These are phyloP conservation scores for Rhizopogon rudus DNA, from an alignment of 768 basidiomycete species.

Conservation along the genomic window DNA sequence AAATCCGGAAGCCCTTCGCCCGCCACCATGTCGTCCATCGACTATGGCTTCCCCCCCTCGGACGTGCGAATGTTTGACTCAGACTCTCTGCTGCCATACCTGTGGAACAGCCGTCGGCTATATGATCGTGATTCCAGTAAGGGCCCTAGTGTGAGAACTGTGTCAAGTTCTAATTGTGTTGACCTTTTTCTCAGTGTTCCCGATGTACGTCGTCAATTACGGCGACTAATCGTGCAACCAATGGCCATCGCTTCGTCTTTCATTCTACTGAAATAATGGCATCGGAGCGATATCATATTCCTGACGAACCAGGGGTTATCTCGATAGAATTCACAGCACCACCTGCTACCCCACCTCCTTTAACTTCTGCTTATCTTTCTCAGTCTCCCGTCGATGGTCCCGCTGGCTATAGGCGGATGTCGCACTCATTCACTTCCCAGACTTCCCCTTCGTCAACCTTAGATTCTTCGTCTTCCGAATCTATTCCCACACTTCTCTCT, in stretches of 20 bases:
- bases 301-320: constrained; percentile 58
- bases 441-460: constrained; percentile 17
- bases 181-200: constrained; percentile 39
- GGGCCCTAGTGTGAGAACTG: constrained; percentile 9
- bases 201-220: constrained; percentile 72
- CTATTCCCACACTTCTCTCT: constrained; percentile 17
- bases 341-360: constrained; percentile 27
- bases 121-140: constrained; percentile 68
- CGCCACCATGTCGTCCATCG: constrained; percentile 33
- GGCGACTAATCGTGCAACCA: constrained; percentile 65
- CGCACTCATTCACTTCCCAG: constrained; percentile 11
- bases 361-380: constrained; percentile 24
- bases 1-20: constrained; percentile 38
- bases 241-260: constrained; percentile 85
- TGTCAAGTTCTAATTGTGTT: constrained; percentile 9
- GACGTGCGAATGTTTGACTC: constrained; percentile 84
- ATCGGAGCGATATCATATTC: constrained; percentile 59
- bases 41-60: constrained; percentile 32
- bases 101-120: constrained; percentile 76
- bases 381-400: constrained; percentile 16
- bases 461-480: constrained; percentile 14
- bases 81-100: constrained; percentile 73
- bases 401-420: constrained; percentile 21
- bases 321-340: constrained; percentile 34
- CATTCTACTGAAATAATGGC: constrained; percentile 66